Percentiles rank a stretch among this genome's conserved stretches.
Evolutionary conservation across 2,329 filamentous ascomycete genomes (phyloP).

Genomic region (Acephala macrosclerotiorum): DNA sequence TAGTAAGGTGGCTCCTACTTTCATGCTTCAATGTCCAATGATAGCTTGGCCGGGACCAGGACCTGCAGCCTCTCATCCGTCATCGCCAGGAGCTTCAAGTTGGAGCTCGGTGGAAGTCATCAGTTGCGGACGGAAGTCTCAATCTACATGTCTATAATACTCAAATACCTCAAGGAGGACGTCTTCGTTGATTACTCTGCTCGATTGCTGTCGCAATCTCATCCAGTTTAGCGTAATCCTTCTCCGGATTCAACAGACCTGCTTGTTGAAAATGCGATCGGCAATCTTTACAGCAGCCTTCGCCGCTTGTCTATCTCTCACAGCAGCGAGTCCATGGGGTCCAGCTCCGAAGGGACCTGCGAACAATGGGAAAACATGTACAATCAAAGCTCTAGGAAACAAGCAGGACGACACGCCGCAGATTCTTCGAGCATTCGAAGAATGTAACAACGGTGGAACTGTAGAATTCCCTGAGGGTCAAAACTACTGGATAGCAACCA

Average conservation of each 20-base stretch:
- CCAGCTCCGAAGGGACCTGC: not conserved
- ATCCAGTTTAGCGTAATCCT: too few species aligned
- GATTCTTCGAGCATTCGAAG: constrained; percentile 56
- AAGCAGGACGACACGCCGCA: constrained; percentile 58
- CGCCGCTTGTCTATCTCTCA: not conserved
- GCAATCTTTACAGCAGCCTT: not conserved
- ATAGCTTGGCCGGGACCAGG: not conserved
- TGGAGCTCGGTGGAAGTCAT: constrained; percentile 2
- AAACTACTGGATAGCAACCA: constrained; percentile 58
- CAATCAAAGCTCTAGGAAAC: constrained; percentile 48
- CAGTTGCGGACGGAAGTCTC: not conserved
- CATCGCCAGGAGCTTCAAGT: constrained; percentile 1
- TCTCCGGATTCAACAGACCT: not conserved
- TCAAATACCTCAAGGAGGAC: too few species aligned
- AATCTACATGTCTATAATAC: not conserved
- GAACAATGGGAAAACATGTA: constrained; percentile 42
- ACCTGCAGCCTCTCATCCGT: not conserved
- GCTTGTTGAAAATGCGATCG: not conserved
- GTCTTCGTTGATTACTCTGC: not conserved
- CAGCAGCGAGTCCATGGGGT: constrained; percentile 2
- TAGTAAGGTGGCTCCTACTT: not conserved
- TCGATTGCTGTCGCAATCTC: not conserved
- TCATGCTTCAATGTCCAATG: constrained; percentile 1
- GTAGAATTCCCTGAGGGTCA: constrained; percentile 58
- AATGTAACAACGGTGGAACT: constrained; percentile 55